Evolutionary conservation across 805 yeast species (phyloP), one percentile per base, ranked within the genome.

Genomic region (Ogataea ganodermae): DNA sequence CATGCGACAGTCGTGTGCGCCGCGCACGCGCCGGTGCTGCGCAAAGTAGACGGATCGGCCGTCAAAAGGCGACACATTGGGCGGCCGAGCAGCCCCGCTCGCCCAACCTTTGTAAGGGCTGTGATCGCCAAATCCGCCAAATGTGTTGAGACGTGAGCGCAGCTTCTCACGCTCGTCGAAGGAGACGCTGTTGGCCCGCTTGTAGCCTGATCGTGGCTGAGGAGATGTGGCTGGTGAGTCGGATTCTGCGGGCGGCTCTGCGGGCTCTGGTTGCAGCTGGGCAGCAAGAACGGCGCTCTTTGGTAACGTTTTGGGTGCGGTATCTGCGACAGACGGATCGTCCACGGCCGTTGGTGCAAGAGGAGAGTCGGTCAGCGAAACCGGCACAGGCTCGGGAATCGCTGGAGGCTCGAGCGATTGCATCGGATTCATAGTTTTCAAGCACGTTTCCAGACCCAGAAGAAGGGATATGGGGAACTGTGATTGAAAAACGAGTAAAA

Each of bases 171-270:
- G 45, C 31, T 63, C 68, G 24, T 62, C 69, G 8, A 55, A 51
- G 1, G 67, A 56, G 2, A 63, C 60, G 26, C 65, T 61, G 39
- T 61, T 64, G 9, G 66, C 58, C 32, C 67, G 47, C 35, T 65
- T 60, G 17, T 57, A 51, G 41, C 63, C 42, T 12, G 61, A 42
- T 24, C 60, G 50, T 27, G 47, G 46, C 31, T 42, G 47, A 38
- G 24, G 48, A 18, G n/a, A n/a, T n/a, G n/a, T n/a, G n/a, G n/a
- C n/a, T n/a, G 40, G 44, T 45, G 42, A 45, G 4, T 24, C 12
- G 16, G 14, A 12, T 10, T 10, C 22, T 22, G 38, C 14, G 18
- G n/a, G 35, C 8, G 13, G 18, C 31, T 14, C 22, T 22, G 41
- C 10, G 3, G 32, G 37, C 27, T 14, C 26, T 6, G 16, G 6